A percentile compares a stretch with the other conserved stretches of the same genome.
Conservation (phyloP, 164 flowering plant genomes). For the Euptelea pleiosperma region DNA sequence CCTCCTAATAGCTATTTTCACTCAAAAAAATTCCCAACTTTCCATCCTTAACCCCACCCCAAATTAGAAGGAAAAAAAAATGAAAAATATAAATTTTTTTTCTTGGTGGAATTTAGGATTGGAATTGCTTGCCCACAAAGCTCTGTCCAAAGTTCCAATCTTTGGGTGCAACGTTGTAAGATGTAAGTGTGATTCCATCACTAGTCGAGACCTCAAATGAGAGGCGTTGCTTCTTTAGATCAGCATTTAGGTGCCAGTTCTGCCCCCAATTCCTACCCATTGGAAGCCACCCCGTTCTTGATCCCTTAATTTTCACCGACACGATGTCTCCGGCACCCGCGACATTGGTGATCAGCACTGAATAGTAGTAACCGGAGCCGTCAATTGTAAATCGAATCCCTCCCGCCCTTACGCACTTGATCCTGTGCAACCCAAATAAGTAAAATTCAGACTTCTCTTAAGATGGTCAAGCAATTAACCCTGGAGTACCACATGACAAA, state of each 20-base stretch:
- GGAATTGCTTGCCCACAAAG: too few species aligned
- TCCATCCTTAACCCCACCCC: too few species aligned
- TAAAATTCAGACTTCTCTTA: too few species aligned
- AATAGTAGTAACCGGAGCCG: slow-evolving; percentile 61
- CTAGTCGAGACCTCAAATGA: slow-evolving; percentile 83
- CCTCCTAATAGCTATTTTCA: too few species aligned
- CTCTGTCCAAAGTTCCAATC: too few species aligned
- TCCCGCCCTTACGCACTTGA: slow-evolving; percentile 86
- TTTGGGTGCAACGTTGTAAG: slow-evolving; percentile 80
- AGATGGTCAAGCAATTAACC: too few species aligned
- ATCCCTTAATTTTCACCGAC: slow-evolving; percentile 81
- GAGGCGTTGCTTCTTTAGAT: slow-evolving; percentile 73
- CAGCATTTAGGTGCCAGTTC: slow-evolving; percentile 85
- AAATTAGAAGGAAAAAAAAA: too few species aligned
- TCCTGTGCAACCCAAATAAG: slow-evolving; percentile 39
- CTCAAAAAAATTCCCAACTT: too few species aligned
- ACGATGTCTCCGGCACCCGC: slow-evolving; percentile 84
- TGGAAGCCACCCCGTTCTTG: slow-evolving; percentile 89
- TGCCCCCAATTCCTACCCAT: slow-evolving; percentile 99
- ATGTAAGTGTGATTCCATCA: slow-evolving; percentile 62
- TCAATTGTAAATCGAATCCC: slow-evolving; percentile 67
- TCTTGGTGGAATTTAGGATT: too few species aligned
- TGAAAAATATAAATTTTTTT: too few species aligned
- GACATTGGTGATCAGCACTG: slow-evolving; percentile 78
- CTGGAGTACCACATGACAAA: too few species aligned